Base-by-base conservation (phyloP, 768 basidiomycete genomes). In the Cystobasidium onofrii region DNA sequence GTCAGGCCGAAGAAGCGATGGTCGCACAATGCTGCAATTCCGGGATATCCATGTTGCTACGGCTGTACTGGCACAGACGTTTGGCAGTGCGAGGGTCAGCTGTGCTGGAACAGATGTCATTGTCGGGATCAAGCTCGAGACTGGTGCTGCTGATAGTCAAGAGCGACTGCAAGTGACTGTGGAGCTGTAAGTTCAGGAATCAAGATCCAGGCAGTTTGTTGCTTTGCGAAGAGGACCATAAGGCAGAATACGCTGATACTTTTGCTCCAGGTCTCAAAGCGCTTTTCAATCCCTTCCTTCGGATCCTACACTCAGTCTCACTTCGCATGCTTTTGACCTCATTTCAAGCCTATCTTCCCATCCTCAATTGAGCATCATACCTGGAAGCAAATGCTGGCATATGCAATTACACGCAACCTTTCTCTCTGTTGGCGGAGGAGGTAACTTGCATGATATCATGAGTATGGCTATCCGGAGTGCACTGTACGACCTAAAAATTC, bases 331-430 rank as follows among this genome's bases (percentile, higher is more conserved):
- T 17, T 13, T 25, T 27, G 46, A 67, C 20, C 66, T 75, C n/a
- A 39, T 55, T 25, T 52, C 71, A 31, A 31, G 4, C 52, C 55
- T 75, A 13, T 27, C 41, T 9, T 17, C 39, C 9, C 66, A 63
- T 50, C 70, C 74, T 1, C 74, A 75, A 46, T 57, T 75, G n/a
- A 13, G 10, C 60, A 72, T 75, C 43, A 46, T 75, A 33, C 74
- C 57, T 15, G 23, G 54, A n/a, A 27, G 50, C 18, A 72, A 75
- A 43, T 33, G 25, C 57, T 75, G 74, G 74, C 20, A 41, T 18
- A 52, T 75, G n/a, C 27, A 36, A 29, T 20, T 75, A 23, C 54
- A 75, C 27, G 54, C 54, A 29, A 31, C 66, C 12, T 34, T 75
- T 29, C 74, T 75, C 13, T 44, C 74, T 3, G 23, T 55, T 18